phyloP scores from a whole-genome alignment of 352 stramenopile species.

The Phytophthora capsici region DNA sequence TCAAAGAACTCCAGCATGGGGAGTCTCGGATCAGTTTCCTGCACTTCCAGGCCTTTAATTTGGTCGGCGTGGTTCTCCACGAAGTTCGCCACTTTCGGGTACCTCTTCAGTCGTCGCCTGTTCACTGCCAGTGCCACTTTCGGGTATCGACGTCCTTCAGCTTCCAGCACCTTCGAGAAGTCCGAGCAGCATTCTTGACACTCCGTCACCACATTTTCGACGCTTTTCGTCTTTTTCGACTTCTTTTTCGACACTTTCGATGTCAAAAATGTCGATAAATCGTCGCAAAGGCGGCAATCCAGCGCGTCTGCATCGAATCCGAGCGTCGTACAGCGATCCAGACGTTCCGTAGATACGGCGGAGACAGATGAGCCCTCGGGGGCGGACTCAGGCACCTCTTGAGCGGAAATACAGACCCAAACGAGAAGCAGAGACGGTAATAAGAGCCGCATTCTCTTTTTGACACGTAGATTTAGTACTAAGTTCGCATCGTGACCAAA shows the following conservation, averaged over 20 bases:
- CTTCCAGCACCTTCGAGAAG: conserved; percentile 37
- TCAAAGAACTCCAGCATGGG: conserved; percentile 77
- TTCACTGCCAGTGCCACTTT: conserved; percentile 64
- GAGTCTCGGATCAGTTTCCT: conserved; percentile 54
- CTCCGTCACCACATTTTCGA: conserved; percentile 26
- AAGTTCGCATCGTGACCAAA: too few species aligned
- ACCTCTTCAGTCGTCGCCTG: conserved; percentile 56
- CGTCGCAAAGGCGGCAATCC: conserved; percentile 65
- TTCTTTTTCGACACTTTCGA: conserved; percentile 1
- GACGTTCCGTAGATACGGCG: neutral
- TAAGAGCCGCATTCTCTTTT: conserved; percentile 11
- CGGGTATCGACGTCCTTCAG: conserved; percentile 43
- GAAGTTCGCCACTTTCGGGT: conserved; percentile 77
- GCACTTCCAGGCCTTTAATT: conserved; percentile 53
- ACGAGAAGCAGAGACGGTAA: conserved; percentile 8
- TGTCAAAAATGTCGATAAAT: conserved; percentile 46
- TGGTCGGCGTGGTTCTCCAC: conserved; percentile 56
- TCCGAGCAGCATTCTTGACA: conserved; percentile 67
- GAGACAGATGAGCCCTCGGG: neutral
- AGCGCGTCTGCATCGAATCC: conserved; percentile 69
- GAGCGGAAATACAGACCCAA: neutral
- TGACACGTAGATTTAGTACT: too few species aligned
- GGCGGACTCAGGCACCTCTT: conserved; percentile 6
- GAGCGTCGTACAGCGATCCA: conserved; percentile 37
- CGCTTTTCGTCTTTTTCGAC: conserved; percentile 5